phyloP scores from a whole-genome alignment of 805 yeast genomes.

The Saturnispora halmiae region DNA sequence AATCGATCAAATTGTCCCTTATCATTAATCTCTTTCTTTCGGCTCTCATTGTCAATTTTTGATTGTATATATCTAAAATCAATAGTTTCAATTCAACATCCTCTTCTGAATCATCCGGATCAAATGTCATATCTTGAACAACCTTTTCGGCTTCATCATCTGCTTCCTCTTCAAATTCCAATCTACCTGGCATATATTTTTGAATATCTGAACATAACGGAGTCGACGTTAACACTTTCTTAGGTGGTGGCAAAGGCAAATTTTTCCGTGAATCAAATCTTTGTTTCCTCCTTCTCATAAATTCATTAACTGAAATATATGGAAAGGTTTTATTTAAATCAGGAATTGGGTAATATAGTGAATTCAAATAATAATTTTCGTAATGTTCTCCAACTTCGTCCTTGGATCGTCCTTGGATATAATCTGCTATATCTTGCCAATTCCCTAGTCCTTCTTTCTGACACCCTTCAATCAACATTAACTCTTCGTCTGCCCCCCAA shows the following conservation, averaged over 20 bases:
- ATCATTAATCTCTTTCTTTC: conserved; percentile 82
- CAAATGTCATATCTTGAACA: conserved; percentile 92
- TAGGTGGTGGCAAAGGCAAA: conserved; percentile 74
- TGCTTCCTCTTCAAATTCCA: conserved; percentile 92
- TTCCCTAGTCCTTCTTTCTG: conserved; percentile 89
- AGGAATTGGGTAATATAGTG: conserved; percentile 79
- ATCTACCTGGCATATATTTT: conserved; percentile 97
- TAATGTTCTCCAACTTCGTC: conserved; percentile 90
- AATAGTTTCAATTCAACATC: conserved; percentile 88
- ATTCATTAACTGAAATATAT: conserved; percentile 54
- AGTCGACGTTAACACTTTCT: conserved; percentile 83
- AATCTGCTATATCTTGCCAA: conserved; percentile 98
- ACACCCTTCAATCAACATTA: conserved; percentile 80
- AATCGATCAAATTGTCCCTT: conserved; percentile 72
- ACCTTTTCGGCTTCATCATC: conserved; percentile 95
- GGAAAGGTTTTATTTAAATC: conserved; percentile 66
- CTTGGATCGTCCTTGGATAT: conserved; percentile 82
- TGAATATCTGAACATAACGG: conserved; percentile 96
- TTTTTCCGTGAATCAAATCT: conserved; percentile 68
- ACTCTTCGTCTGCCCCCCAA: conserved; percentile 99
- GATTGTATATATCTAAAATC: conserved; percentile 80
- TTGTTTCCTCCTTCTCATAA: conserved; percentile 55
- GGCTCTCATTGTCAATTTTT: conserved; percentile 82
- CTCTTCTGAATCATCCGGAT: conserved; percentile 79
- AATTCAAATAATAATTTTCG: conserved; percentile 56